A percentile compares a stretch with the other conserved stretches of the same genome.
Evolutionary conservation across 768 basidiomycete species (phyloP).

Genomic region (Ephemerocybe angulata): DNA sequence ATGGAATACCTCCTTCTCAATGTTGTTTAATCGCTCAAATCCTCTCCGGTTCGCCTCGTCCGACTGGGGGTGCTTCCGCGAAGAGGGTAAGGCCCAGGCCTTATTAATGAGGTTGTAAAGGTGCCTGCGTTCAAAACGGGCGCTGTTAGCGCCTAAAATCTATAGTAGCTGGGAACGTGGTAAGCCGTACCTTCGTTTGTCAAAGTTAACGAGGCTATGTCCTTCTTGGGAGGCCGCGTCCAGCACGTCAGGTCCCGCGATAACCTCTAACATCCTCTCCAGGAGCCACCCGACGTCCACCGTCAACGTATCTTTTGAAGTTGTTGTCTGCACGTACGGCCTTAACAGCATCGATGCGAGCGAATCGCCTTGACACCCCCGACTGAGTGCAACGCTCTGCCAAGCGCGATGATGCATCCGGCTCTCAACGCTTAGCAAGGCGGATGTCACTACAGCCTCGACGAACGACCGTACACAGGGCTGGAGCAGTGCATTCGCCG

Average conservation of each 20-base stretch:
- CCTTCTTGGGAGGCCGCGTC: conserved; percentile 51
- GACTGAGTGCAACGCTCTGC: conserved; percentile 63
- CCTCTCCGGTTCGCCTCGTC: conserved; percentile 62
- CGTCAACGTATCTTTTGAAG: conserved; percentile 51
- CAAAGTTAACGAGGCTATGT: conserved; percentile 68
- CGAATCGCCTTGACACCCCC: conserved; percentile 61
- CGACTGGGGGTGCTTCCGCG: conserved; percentile 42
- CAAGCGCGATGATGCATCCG: conserved; percentile 76
- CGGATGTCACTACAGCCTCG: conserved; percentile 72
- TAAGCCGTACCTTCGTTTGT: conserved; percentile 67
- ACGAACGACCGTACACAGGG: conserved; percentile 77
- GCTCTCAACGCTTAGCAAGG: conserved; percentile 74
- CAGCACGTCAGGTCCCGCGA: conserved; percentile 69
- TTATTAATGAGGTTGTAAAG: conserved; percentile 62
- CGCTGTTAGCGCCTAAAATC: background rate
- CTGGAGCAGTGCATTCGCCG: conserved; percentile 42
- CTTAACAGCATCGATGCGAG: conserved; percentile 53
- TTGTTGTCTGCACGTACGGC: conserved; percentile 41
- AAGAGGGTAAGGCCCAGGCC: conserved; percentile 41
- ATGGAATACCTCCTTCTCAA: conserved; percentile 62
- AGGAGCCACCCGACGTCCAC: conserved; percentile 82
- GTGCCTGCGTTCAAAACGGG: conserved; percentile 42
- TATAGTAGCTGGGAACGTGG: background rate
- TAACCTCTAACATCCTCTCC: conserved; percentile 76
- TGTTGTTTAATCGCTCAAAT: conserved; percentile 70